These are phyloP conservation scores for Candolleomyces efflorescens DNA, from an alignment of 768 basidiomycete genomes.

Conservation along the genomic window DNA sequence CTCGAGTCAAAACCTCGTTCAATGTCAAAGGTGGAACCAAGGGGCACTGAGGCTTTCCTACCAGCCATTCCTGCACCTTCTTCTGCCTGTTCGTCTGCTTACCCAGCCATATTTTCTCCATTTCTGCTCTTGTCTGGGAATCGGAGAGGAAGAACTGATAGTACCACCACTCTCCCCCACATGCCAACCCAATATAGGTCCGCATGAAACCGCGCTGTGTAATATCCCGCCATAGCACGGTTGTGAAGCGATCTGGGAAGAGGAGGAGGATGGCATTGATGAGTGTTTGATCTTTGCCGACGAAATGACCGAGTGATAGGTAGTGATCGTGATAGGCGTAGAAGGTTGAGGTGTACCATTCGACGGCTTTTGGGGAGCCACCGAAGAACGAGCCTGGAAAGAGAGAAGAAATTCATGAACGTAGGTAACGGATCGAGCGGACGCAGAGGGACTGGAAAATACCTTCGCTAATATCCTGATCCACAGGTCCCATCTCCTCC, in stretches of 20 bases:
- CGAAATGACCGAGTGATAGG: conserved; percentile 41
- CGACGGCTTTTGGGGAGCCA: conserved; percentile 37
- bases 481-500: conserved; percentile 45
- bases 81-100: not conserved
- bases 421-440: no score
- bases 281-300: conserved; percentile 55
- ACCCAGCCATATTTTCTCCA: conserved; percentile 20
- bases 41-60: conserved; percentile 24
- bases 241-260: conserved; percentile 38
- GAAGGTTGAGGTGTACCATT: conserved; percentile 42
- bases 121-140: conserved; percentile 13
- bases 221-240: conserved; percentile 22
- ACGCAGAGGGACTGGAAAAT: no score
- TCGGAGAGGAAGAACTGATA: conserved; percentile 48
- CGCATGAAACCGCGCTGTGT: no score
- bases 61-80: conserved; percentile 10
- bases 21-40: conserved; percentile 13
- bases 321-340: conserved; percentile 52
- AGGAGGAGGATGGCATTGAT: conserved; percentile 38
- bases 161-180: conserved; percentile 44
- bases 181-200: conserved; percentile 11
- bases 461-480: conserved; percentile 52
- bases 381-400: conserved; percentile 55
- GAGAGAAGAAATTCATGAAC: not conserved
- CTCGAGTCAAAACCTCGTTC: conserved; percentile 1